Percentiles rank a stretch among this genome's conserved stretches.
phyloP scores from a whole-genome alignment of 1,284 basidiomycete genomes.

The Volvariella volvacea region DNA sequence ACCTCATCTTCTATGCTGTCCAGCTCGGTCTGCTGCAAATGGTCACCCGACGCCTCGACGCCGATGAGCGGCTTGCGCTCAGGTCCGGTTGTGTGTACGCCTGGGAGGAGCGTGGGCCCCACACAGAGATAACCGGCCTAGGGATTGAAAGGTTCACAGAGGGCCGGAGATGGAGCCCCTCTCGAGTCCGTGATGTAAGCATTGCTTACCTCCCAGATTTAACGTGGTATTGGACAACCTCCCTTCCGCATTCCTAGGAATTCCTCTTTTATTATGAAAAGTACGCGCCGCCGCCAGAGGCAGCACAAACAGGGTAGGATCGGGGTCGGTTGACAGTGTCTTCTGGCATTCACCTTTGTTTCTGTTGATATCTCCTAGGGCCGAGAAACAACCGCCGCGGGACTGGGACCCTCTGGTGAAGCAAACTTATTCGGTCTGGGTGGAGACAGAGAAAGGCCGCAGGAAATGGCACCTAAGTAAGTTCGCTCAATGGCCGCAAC shows the following conservation, averaged over 20 bases:
- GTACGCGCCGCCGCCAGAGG: constrained; percentile 40
- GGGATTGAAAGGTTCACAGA: constrained; percentile 77
- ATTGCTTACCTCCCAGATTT: constrained; percentile 3
- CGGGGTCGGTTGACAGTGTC: background rate
- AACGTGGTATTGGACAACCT: constrained; percentile 9
- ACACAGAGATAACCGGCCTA: constrained; percentile 68
- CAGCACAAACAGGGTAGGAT: constrained; percentile 32
- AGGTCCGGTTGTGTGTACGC: constrained; percentile 72
- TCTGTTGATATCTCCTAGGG: constrained; percentile 15
- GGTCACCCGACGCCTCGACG: constrained; percentile 71
- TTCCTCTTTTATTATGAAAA: constrained; percentile 80
- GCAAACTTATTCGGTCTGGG: constrained; percentile 74
- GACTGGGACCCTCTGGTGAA: constrained; percentile 72
- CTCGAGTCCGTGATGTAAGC: constrained; percentile 69
- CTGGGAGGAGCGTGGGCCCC: constrained; percentile 78
- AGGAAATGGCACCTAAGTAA: constrained; percentile 77
- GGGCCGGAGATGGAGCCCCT: constrained; percentile 73
- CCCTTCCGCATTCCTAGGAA: constrained; percentile 39
- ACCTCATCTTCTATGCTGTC: constrained; percentile 74
- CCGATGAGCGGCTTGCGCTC: constrained; percentile 62
- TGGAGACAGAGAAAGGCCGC: constrained; percentile 51
- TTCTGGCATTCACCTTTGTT: constrained; percentile 8
- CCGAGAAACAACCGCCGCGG: constrained; percentile 42
- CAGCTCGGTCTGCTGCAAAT: constrained; percentile 59
- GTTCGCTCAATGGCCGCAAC: constrained; percentile 9